Percentiles rank a stretch among this genome's conserved stretches.
These are phyloP conservation scores for Spinacia oleracea DNA, from an alignment of 179 eudicot species.

Conservation along the genomic window DNA sequence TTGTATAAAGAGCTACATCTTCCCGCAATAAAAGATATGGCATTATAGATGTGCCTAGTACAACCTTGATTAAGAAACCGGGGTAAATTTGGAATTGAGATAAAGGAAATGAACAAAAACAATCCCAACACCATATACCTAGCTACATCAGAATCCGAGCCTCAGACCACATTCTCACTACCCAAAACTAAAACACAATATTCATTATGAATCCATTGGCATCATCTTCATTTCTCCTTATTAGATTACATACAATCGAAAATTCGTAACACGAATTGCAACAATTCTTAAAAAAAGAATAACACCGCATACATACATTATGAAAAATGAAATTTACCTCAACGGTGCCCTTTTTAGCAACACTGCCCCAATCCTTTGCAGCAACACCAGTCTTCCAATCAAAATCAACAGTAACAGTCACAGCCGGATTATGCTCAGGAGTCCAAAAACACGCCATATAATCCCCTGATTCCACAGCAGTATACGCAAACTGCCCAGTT, in stretches of 20 bases:
- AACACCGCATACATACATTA: not conserved
- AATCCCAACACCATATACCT: not conserved
- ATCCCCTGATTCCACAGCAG: constrained; percentile 72
- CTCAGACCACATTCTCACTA: too few relatives aligned
- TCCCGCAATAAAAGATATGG: not conserved
- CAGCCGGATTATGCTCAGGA: constrained; percentile 58
- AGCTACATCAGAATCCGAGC: not conserved
- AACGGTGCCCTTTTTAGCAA: constrained; percentile 78
- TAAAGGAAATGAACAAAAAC: too few relatives aligned
- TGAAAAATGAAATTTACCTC: constrained; percentile 54
- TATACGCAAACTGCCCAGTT: constrained; percentile 72
- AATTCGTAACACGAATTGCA: not conserved
- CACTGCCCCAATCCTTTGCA: constrained; percentile 82
- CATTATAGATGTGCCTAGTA: not conserved
- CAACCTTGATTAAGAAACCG: not conserved
- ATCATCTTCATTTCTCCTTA: not conserved
- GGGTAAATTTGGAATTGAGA: not conserved
- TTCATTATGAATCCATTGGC: not conserved
- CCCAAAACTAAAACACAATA: not conserved
- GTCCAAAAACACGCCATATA: constrained; percentile 84
- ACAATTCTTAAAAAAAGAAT: not conserved
- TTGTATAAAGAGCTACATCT: not conserved
- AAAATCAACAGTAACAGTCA: constrained; percentile 62
- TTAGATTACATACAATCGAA: too few relatives aligned
- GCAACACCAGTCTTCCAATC: constrained; percentile 93